Evolutionary conservation across 1,284 basidiomycete species (phyloP).

Genomic region (Clitocybe nebularis): DNA sequence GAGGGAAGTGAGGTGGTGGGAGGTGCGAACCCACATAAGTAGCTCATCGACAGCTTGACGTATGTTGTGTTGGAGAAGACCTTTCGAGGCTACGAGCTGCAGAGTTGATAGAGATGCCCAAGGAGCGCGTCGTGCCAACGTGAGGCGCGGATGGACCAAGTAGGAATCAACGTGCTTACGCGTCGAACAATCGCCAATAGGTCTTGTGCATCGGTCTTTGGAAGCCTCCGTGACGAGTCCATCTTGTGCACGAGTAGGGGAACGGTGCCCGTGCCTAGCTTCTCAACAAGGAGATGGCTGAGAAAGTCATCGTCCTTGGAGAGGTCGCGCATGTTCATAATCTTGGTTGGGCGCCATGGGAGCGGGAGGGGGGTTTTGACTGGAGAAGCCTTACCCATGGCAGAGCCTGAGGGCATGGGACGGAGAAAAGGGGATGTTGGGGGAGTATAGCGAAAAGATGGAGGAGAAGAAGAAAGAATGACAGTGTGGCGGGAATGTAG

Average conservation of each 20-base stretch:
- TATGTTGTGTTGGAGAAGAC: slow-evolving; percentile 48
- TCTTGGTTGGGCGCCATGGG: slow-evolving; percentile 73
- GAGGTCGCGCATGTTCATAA: slow-evolving; percentile 83
- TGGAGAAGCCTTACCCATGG: slow-evolving; percentile 23
- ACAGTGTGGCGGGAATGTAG: slow-evolving; percentile 4
- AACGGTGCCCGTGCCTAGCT: slow-evolving; percentile 69
- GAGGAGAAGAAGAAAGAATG: slow-evolving; percentile 10
- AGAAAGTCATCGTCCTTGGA: slow-evolving; percentile 85
- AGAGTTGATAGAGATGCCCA: slow-evolving; percentile 16
- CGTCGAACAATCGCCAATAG: slow-evolving; percentile 69
- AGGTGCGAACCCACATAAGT: slow-evolving; percentile 52
- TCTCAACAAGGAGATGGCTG: slow-evolving; percentile 80
- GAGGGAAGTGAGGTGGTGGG: slow-evolving; percentile 15
- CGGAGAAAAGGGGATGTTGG: slow-evolving; percentile 15
- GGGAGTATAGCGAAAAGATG: slow-evolving; percentile 9
- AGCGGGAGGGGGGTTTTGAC: slow-evolving; percentile 39
- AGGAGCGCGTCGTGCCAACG: slow-evolving; percentile 26
- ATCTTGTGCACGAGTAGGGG: slow-evolving; percentile 83
- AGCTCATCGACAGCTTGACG: slow-evolving; percentile 71
- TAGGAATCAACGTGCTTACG: slow-evolving; percentile 47
- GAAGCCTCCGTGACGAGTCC: slow-evolving; percentile 68
- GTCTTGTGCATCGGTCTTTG: slow-evolving; percentile 63
- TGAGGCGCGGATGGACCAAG: slow-evolving; percentile 21
- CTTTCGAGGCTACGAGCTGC: slow-evolving; percentile 58
- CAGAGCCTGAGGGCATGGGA: slow-evolving; percentile 35